Conservation (phyloP, 1,284 basidiomycete species). For the Cutaneotrichosporon arboriforme region DNA sequence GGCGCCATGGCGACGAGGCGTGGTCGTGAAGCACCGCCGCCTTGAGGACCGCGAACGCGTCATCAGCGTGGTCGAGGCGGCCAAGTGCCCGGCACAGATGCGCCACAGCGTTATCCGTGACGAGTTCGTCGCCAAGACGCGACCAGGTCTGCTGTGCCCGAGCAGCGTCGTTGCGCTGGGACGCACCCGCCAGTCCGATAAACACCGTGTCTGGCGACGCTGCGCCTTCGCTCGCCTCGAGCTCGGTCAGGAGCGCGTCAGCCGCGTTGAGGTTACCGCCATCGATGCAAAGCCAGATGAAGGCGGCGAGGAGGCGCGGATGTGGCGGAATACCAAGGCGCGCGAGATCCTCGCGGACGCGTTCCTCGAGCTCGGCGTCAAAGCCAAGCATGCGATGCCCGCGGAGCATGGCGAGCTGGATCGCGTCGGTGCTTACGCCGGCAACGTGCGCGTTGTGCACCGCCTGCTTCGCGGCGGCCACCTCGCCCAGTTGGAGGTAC, state of each 20-base stretch:
- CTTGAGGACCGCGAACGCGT: conserved; percentile 8
- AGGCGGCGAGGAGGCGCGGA: conserved; percentile 28
- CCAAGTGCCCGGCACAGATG: conserved; percentile 14
- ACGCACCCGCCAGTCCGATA: conserved; percentile 3
- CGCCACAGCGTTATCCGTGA: conserved; percentile 12
- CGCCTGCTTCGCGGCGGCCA: conserved; percentile 4
- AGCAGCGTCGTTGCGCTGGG: neutral
- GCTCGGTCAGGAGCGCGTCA: conserved; percentile 19
- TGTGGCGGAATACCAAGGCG: conserved; percentile 16
- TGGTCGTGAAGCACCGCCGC: neutral
- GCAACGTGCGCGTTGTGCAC: neutral
- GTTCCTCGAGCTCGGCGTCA: conserved; percentile 26
- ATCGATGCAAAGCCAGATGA: conserved; percentile 29
- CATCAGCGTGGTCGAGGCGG: conserved; percentile 4
- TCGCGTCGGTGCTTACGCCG: neutral
- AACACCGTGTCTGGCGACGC: conserved; percentile 5
- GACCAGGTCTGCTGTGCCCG: conserved; percentile 1
- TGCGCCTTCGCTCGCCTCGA: conserved; percentile 11
- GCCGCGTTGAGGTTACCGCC: conserved; percentile 24
- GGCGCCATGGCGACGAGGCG: conserved; percentile 3
- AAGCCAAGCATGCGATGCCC: conserved; percentile 32
- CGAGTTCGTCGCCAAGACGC: neutral
- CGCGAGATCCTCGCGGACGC: conserved; percentile 25
- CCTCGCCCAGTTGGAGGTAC: conserved; percentile 27
- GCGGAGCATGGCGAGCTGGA: conserved; percentile 32